Evolutionary conservation across 768 basidiomycete species (phyloP).

Genomic region (Aureoboletus auriporus): DNA sequence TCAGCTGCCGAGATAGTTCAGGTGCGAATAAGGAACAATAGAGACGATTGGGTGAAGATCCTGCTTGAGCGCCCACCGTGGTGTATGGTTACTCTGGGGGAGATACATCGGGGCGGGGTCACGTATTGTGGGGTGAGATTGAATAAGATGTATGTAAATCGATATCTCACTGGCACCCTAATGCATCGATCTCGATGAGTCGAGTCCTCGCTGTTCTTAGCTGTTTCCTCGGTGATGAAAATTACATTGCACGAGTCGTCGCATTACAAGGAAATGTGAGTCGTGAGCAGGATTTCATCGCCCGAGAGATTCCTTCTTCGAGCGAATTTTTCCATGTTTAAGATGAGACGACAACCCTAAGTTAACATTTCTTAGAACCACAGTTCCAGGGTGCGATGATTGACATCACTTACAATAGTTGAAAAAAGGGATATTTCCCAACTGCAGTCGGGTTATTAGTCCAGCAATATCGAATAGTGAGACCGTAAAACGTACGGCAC

Average conservation of each 20-base stretch:
- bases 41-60: not conserved
- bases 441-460: conserved; percentile 8
- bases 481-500: conserved; percentile 3
- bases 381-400: not conserved
- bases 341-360: conserved; percentile 16
- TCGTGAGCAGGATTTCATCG: conserved; percentile 10
- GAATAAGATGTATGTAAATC: too few species aligned
- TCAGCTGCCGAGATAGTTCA: not conserved
- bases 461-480: not conserved
- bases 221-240: too few species aligned
- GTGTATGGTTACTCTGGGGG: too few species aligned
- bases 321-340: conserved; percentile 1
- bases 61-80: too few species aligned
- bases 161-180: too few species aligned
- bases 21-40: not conserved
- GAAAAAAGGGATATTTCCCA: conserved; percentile 14
- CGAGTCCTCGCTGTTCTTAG: too few species aligned
- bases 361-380: not conserved
- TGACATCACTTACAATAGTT: conserved; percentile 12
- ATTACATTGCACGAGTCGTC: not conserved
- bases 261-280: conserved; percentile 4
- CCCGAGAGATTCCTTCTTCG: not conserved
- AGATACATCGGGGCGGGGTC: too few species aligned
- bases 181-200: too few species aligned
- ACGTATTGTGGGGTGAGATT: too few species aligned